phyloP scores from a whole-genome alignment of 345 rosid genomes.

The Eutrema japonicum region DNA sequence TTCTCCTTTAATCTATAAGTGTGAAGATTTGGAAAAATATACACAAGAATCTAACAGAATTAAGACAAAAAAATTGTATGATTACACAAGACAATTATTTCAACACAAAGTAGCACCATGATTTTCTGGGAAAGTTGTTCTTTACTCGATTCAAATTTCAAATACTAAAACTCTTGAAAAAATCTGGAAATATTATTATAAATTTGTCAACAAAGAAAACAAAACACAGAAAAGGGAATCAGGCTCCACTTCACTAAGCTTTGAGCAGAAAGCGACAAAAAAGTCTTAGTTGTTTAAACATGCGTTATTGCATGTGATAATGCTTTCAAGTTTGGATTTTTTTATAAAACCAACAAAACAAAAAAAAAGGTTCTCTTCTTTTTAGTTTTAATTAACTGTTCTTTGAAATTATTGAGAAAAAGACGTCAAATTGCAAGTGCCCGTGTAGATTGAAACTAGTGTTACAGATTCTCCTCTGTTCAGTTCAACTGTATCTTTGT shows the following conservation, averaged over 20 bases:
- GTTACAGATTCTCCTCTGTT: constrained; percentile 47
- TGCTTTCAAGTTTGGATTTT: constrained; percentile 18
- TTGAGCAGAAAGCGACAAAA: constrained; percentile 45
- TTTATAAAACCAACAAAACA: neutral
- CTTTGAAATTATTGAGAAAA: constrained; percentile 31
- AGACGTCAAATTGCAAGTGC: constrained; percentile 37
- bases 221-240: constrained; percentile 39
- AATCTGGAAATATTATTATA: neutral
- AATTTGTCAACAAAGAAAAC: constrained; percentile 28
- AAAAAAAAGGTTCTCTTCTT: constrained; percentile 16
- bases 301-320: constrained; percentile 42
- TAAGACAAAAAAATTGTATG: constrained; percentile 26
- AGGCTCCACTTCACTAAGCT: constrained; percentile 43
- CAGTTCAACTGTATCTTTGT: constrained; percentile 52
- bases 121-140: constrained; percentile 37
- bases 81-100: constrained; percentile 27
- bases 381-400: constrained; percentile 21
- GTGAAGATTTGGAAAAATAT: constrained; percentile 6
- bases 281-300: constrained; percentile 28
- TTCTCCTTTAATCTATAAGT: neutral
- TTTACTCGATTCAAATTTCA: constrained; percentile 32
- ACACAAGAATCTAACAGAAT: constrained; percentile 35
- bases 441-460: constrained; percentile 42
- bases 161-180: constrained; percentile 14
- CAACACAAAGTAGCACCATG: constrained; percentile 33